phyloP scores from a whole-genome alignment of 495 filamentous ascomycete genomes.

The Pyrenopolyporus hunteri region DNA sequence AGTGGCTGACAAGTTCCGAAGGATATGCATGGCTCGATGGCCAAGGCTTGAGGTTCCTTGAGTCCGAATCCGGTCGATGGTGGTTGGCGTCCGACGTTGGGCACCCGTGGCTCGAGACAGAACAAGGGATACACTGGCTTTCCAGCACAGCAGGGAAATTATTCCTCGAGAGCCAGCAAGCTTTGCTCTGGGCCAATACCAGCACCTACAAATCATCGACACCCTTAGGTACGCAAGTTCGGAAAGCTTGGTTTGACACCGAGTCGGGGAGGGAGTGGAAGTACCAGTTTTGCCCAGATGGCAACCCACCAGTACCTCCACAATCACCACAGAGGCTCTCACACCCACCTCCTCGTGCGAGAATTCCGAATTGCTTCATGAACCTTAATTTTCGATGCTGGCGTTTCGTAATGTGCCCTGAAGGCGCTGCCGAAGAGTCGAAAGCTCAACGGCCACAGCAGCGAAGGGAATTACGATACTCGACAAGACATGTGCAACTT shows the following conservation, averaged over 20 bases:
- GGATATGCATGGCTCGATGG: conserved; percentile 16
- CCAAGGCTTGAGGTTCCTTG: neutral
- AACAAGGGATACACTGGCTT: conserved; percentile 18
- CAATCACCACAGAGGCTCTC: neutral
- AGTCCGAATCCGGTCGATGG: conserved; percentile 10
- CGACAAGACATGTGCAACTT: too few species aligned
- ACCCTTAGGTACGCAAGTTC: neutral
- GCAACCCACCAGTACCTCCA: conserved; percentile 8
- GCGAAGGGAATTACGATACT: neutral
- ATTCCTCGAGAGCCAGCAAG: conserved; percentile 12
- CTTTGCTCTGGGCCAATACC: conserved; percentile 19
- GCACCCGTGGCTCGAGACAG: conserved; percentile 15
- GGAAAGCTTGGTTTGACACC: conserved; percentile 16
- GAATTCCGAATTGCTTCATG: neutral
- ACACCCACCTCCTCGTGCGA: neutral
- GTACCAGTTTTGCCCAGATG: neutral
- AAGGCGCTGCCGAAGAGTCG: neutral
- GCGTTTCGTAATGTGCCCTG: conserved; percentile 15
- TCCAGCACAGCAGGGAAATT: neutral
- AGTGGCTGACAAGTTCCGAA: conserved; percentile 1
- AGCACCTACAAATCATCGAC: neutral
- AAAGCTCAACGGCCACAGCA: neutral
- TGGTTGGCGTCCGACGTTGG: conserved; percentile 20
- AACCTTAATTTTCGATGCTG: conserved; percentile 15
- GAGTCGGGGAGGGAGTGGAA: neutral